A percentile compares a stretch with the other conserved stretches of the same genome.
Evolutionary conservation across 345 rosid species (phyloP).

Genomic region (Gossypium arboreum): DNA sequence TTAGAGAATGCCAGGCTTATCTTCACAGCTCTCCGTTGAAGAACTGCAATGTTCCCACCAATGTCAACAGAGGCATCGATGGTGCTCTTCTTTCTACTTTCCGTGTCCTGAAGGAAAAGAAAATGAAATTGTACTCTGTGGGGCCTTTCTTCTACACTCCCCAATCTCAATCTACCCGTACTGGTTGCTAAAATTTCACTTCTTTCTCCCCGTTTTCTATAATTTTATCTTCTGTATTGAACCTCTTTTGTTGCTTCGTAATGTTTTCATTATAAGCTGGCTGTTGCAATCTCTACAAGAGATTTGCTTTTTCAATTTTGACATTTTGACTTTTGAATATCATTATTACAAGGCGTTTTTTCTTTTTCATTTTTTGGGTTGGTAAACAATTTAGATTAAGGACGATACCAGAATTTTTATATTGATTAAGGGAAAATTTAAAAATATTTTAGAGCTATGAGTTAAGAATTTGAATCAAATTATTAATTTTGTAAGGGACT

Average conservation of each 20-base stretch:
- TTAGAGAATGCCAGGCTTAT: constrained; percentile 55
- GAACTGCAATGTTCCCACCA: constrained; percentile 45
- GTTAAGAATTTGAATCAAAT: no score
- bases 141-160: constrained; percentile 53
- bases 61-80: constrained; percentile 44
- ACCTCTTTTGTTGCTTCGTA: neutral
- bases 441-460: no score
- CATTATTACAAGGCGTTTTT: neutral
- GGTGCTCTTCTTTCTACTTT: constrained; percentile 45
- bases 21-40: constrained; percentile 45
- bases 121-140: constrained; percentile 46
- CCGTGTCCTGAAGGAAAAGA: constrained; percentile 27
- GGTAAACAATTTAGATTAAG: no score
- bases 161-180: neutral
- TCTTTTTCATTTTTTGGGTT: neutral
- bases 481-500: no score
- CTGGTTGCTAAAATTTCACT: constrained; percentile 3
- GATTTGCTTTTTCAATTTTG: neutral
- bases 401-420: no score
- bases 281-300: neutral
- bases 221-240: neutral
- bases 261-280: neutral
- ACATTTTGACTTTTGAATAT: neutral
- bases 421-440: no score
- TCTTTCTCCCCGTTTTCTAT: neutral